Base-by-base conservation (phyloP, 345 rosid species). In the Citrus mangshanensis region DNA sequence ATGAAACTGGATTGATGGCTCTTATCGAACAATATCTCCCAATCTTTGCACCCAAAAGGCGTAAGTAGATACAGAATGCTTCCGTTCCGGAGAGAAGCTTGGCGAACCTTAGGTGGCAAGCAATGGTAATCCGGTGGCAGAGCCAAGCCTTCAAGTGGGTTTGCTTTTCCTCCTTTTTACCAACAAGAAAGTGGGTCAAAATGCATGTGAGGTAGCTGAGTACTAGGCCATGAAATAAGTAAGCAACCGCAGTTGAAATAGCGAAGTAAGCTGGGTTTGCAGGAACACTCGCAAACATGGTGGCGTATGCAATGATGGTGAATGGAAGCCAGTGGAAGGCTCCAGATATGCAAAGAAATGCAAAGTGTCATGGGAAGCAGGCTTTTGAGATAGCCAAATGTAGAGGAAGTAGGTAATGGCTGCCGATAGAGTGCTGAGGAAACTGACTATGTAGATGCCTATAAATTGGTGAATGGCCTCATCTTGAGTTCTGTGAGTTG, bases 321-420 rank as follows among this genome's bases (percentile, higher is more conserved):
- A 87, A 88, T 4, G 93, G 93, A 62, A 86, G 70, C 95, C 95
- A 91, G 68, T 89, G 93, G 30, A 89, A 87, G 32, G 91, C 88
- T 77, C 95, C 95, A 12, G 79, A 74, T 75, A 89, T 80, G 84
- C 91, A 88, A 64, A 86, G 1, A 63, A 89, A 89, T 30, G 87
- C 66, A 66, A 88, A 84, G 25, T 83, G 83, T 66, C 81, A 82
- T 59, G 81, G 65, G 95, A 89, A 55, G 83, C 78, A 58, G 84
- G 76, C 25, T 68, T 82, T 70, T 75, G 79, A 37, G 82, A 79
- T 24, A 83, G 58, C 85, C 80, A 69, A 55, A 85, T 82, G 86
- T 83, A 85, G 65, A 88, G 66, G 73, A 85, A 70, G 81, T 86
- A 91, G 58, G 82, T 28, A 22, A 81, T 74, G 12, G 90, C 91